These are phyloP conservation scores for Gossypium laxum DNA, from an alignment of 441 rosid genomes.

Conservation along the genomic window DNA sequence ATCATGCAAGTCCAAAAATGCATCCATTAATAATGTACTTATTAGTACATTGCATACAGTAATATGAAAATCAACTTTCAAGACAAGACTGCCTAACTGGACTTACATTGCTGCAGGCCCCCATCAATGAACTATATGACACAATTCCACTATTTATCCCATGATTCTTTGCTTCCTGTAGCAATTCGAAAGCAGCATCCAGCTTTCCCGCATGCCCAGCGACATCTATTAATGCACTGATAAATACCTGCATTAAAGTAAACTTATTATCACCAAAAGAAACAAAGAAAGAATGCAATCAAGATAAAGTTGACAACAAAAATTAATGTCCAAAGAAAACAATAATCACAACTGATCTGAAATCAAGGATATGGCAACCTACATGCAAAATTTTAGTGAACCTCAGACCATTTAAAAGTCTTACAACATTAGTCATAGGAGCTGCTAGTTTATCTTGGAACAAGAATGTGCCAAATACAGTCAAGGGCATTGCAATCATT, in stretches of 20 bases:
- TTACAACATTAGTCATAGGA: background rate
- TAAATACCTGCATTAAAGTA: conserved; percentile 50
- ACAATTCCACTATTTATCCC: conserved; percentile 56
- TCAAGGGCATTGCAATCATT: background rate
- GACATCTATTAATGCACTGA: conserved; percentile 74
- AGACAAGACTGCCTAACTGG: conserved; percentile 13
- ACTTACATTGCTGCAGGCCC: conserved; percentile 89
- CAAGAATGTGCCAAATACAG: background rate
- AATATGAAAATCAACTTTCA: conserved; percentile 6
- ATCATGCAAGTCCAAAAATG: background rate
- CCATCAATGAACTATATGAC: conserved; percentile 90
- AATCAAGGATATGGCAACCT: background rate
- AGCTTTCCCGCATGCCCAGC: conserved; percentile 79
- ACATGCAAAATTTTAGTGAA: conserved; percentile 1
- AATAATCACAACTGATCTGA: background rate
- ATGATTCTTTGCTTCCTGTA: conserved; percentile 49
- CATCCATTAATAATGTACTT: background rate
- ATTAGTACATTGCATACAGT: background rate
- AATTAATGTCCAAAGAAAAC: background rate
- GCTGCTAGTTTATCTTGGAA: background rate
- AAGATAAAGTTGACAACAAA: background rate
- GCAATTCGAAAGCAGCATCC: conserved; percentile 62
- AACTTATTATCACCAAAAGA: conserved; percentile 1
- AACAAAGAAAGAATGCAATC: background rate
- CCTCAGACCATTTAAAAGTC: background rate